These are phyloP conservation scores for Piloderma croceum DNA, from an alignment of 768 basidiomycete species.

Conservation along the genomic window DNA sequence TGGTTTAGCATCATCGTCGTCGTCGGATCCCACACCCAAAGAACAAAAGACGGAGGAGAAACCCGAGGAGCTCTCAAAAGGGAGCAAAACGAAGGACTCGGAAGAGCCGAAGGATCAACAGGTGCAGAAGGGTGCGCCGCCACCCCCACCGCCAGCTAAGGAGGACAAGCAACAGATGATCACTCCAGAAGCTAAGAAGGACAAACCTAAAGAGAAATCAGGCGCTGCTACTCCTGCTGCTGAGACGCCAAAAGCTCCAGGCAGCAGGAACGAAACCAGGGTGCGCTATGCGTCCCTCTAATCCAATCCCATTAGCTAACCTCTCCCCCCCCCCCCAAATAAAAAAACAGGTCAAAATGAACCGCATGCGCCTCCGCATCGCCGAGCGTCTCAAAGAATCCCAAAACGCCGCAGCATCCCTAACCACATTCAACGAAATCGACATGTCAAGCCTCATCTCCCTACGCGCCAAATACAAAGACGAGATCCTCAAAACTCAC, in stretches of 20 bases:
- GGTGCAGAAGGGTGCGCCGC: slow-evolving; percentile 39
- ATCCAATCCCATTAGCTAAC: neutral
- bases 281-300: slow-evolving; percentile 34
- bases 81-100: slow-evolving; percentile 33
- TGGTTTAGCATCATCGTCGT: slow-evolving; percentile 26
- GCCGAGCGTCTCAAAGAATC: slow-evolving; percentile 97
- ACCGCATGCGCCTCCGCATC: slow-evolving; percentile 94
- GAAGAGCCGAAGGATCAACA: slow-evolving; percentile 45
- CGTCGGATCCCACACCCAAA: slow-evolving; percentile 24
- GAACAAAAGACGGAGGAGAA: slow-evolving; percentile 19
- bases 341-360: slow-evolving; percentile 86
- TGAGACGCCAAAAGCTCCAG: slow-evolving; percentile 13
- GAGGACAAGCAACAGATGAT: slow-evolving; percentile 28
- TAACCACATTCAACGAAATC: slow-evolving; percentile 99
- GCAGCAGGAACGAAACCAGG: slow-evolving; percentile 77
- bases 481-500: slow-evolving; percentile 80
- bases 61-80: slow-evolving; percentile 17
- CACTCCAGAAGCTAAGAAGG: slow-evolving; percentile 31
- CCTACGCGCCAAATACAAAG: slow-evolving; percentile 93
- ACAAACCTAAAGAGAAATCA: slow-evolving; percentile 25
- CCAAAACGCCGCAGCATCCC: slow-evolving; percentile 91
- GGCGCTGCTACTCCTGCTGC: slow-evolving; percentile 32
- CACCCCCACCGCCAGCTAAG: slow-evolving; percentile 40
- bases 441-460: slow-evolving; percentile 96
- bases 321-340: neutral